Conservation (phyloP, 345 rosid species). For the Syzygium grande region DNA sequence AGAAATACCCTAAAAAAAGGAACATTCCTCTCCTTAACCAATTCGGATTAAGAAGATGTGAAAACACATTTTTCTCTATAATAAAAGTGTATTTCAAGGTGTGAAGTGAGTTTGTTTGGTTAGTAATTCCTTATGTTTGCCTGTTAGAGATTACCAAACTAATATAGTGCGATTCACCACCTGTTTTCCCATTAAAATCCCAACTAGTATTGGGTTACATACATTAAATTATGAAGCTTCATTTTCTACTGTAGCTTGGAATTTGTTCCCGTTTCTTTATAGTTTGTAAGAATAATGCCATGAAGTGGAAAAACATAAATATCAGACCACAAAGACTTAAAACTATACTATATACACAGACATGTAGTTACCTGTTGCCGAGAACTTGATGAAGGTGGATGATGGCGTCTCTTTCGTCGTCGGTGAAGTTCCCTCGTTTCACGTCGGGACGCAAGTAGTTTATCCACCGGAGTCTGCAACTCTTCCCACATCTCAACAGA, state of each 20-base stretch:
- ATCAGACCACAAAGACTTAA: background rate
- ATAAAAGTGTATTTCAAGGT: background rate
- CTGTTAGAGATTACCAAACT: background rate
- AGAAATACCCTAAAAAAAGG: background rate
- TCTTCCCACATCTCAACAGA: conserved; percentile 38
- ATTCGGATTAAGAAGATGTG: background rate
- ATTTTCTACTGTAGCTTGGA: background rate
- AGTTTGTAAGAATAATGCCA: background rate
- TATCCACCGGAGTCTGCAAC: conserved; percentile 48
- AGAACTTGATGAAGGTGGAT: conserved; percentile 22
- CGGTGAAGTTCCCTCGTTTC: conserved; percentile 38
- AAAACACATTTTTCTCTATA: background rate
- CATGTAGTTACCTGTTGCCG: conserved; percentile 28
- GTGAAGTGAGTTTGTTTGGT: background rate
- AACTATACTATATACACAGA: background rate
- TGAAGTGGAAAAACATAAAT: background rate
- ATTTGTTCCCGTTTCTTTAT: background rate
- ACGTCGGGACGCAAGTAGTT: conserved; percentile 44
- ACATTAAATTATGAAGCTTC: background rate
- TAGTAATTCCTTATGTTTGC: background rate
- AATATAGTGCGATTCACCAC: background rate
- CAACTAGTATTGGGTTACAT: background rate
- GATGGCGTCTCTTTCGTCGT: conserved; percentile 33
- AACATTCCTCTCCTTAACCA: background rate
- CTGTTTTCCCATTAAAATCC: background rate